A percentile compares a stretch with the other conserved stretches of the same genome.
Evolutionary conservation across 176 grass and related monocot genomes (phyloP).

Genomic region (Puya raimondii): DNA sequence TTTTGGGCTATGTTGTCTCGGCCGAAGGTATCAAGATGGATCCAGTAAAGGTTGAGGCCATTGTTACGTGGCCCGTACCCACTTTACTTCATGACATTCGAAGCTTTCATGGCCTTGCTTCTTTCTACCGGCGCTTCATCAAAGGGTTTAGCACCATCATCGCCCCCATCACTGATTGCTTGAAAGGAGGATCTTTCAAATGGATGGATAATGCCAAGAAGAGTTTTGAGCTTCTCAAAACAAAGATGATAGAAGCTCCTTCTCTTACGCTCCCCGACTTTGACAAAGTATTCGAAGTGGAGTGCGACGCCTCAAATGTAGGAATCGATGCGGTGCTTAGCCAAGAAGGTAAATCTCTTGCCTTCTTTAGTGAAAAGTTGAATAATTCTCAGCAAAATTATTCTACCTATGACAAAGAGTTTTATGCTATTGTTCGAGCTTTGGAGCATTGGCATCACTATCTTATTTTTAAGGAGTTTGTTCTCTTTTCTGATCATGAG

Average conservation of each 20-base stretch:
- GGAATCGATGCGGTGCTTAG: conserved; percentile 7
- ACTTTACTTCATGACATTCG: neutral
- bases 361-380: conserved; percentile 28
- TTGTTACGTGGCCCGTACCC: neutral
- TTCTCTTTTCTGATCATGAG: conserved; percentile 13
- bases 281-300: too few relatives aligned
- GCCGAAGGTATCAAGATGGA: neutral
- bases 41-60: neutral
- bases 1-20: too few relatives aligned
- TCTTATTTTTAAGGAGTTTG: conserved; percentile 13
- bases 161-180: neutral
- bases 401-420: conserved; percentile 19
- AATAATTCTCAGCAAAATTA: conserved; percentile 7
- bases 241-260: too few relatives aligned
- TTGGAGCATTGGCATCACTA: conserved; percentile 18
- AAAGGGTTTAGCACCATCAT: neutral
- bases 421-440: conserved; percentile 15
- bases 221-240: too few relatives aligned
- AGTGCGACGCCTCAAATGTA: neutral
- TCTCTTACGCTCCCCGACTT: too few relatives aligned
- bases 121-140: neutral
- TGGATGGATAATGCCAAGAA: neutral
- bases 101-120: neutral
- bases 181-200: neutral
- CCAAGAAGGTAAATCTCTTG: neutral